These are phyloP conservation scores for Xerocomellus intermedius DNA, from an alignment of 768 basidiomycete genomes.

Conservation along the genomic window DNA sequence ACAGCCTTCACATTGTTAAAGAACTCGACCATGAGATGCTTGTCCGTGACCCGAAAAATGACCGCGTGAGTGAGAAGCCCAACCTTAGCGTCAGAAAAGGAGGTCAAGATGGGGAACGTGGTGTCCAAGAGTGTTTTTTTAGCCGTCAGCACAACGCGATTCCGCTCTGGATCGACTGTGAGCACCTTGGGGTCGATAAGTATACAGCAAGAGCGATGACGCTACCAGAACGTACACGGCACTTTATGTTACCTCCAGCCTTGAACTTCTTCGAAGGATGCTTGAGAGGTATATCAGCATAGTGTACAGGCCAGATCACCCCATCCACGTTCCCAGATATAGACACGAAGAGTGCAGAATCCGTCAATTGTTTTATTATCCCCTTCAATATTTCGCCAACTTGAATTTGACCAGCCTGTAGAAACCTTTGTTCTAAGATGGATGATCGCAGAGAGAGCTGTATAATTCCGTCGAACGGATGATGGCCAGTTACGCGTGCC, in stretches of 20 bases:
- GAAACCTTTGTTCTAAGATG: slow-evolving; percentile 80
- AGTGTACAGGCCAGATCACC: slow-evolving; percentile 92
- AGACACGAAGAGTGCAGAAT: slow-evolving; percentile 79
- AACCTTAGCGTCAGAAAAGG: slow-evolving; percentile 61
- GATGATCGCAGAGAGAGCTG: slow-evolving; percentile 85
- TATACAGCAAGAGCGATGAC: not conserved
- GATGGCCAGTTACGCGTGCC: slow-evolving; percentile 85
- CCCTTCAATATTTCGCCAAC: slow-evolving; percentile 88
- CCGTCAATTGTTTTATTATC: slow-evolving; percentile 81
- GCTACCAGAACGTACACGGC: slow-evolving; percentile 56
- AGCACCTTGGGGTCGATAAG: slow-evolving; percentile 57
- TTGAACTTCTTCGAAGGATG: slow-evolving; percentile 93
- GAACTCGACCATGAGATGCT: slow-evolving; percentile 81
- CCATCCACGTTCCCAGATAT: slow-evolving; percentile 88
- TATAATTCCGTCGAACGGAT: slow-evolving; percentile 81
- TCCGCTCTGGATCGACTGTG: slow-evolving; percentile 74
- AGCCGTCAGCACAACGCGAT: slow-evolving; percentile 81
- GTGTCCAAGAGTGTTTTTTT: slow-evolving; percentile 91
- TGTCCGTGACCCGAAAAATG: slow-evolving; percentile 79
- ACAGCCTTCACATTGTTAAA: slow-evolving; percentile 86
- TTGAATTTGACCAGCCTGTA: slow-evolving; percentile 77
- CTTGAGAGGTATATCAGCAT: slow-evolving; percentile 91
- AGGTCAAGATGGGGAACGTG: slow-evolving; percentile 63
- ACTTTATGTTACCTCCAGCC: slow-evolving; percentile 76
- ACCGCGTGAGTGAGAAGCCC: slow-evolving; percentile 80